phyloP scores from a whole-genome alignment of 2,329 filamentous ascomycete genomes.

The Phialocephala sp. region DNA sequence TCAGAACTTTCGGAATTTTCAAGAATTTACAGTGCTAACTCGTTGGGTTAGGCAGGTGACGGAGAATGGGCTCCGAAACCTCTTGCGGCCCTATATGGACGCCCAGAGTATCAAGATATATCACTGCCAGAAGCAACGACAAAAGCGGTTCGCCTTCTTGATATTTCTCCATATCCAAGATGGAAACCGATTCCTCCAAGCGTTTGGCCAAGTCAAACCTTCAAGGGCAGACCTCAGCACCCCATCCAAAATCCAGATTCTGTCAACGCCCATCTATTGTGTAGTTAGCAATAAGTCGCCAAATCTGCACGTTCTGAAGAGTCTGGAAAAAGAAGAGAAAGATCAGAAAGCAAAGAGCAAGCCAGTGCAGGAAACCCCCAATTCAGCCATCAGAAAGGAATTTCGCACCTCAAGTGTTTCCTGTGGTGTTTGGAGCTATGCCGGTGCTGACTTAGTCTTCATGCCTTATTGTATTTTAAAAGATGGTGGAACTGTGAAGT shows the following conservation, averaged over 20 bases:
- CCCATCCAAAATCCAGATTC: neutral
- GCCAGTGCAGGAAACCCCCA: neutral
- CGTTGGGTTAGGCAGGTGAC: slow-evolving; percentile 2
- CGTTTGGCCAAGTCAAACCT: slow-evolving; percentile 13
- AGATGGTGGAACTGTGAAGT: neutral
- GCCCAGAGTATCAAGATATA: slow-evolving; percentile 1
- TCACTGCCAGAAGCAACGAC: slow-evolving; percentile 10
- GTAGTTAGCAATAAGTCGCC: slow-evolving; percentile 8
- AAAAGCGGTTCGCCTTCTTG: slow-evolving; percentile 15
- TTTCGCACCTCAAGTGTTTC: neutral
- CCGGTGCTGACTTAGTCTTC: neutral
- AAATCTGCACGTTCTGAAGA: slow-evolving; percentile 1
- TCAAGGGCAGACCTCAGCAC: neutral
- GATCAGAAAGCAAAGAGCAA: neutral
- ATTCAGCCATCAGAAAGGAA: neutral
- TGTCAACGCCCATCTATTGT: slow-evolving; percentile 7
- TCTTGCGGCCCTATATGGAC: slow-evolving; percentile 10
- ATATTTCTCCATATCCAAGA: slow-evolving; percentile 6
- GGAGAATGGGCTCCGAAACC: slow-evolving; percentile 8
- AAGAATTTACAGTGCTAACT: no score
- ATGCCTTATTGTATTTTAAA: slow-evolving; percentile 2
- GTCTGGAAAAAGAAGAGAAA: slow-evolving; percentile 17
- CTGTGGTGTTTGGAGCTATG: slow-evolving; percentile 18
- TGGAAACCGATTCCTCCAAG: slow-evolving; percentile 1
- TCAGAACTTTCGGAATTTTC: no score